A percentile compares a stretch with the other conserved stretches of the same genome.
Evolutionary conservation across 2,329 filamentous ascomycete species (phyloP).

Genomic region (Aspergillus clavatus): DNA sequence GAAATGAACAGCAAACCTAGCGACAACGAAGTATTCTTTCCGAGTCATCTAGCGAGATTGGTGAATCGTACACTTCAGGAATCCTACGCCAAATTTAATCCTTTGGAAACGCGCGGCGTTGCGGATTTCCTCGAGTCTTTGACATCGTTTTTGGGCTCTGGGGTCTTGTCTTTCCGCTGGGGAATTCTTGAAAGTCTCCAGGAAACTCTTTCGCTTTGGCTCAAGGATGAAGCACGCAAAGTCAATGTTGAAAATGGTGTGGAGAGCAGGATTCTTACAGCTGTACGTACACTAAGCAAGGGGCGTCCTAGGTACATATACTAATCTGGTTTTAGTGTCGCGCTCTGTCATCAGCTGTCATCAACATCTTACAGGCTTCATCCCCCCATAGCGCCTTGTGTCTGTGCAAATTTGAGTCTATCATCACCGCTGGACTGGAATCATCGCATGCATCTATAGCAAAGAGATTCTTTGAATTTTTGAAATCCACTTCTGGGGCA

Average conservation of each 20-base stretch:
- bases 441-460: constrained; percentile 49
- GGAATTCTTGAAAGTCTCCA: constrained; percentile 59
- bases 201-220: constrained; percentile 29
- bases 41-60: constrained; percentile 59
- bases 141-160: constrained; percentile 49
- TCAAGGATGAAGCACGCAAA: constrained; percentile 29
- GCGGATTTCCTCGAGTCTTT: constrained; percentile 52
- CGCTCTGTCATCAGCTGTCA: constrained; percentile 26
- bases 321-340: constrained; percentile 30
- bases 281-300: constrained; percentile 27
- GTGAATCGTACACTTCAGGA: constrained; percentile 50
- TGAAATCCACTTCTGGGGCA: constrained; percentile 66
- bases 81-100: constrained; percentile 49
- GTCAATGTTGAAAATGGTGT: constrained; percentile 24
- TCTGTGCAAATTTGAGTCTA: constrained; percentile 50
- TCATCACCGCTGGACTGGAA: constrained; percentile 51
- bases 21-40: constrained; percentile 12
- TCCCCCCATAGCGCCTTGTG: constrained; percentile 22
- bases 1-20: not conserved
- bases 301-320: not conserved
- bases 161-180: constrained; percentile 48
- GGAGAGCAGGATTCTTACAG: constrained; percentile 29
- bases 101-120: constrained; percentile 37
- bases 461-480: constrained; percentile 54
- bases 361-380: constrained; percentile 29